Conservation (phyloP, 306 rosid genomes). For the Arachis stenosperma region DNA sequence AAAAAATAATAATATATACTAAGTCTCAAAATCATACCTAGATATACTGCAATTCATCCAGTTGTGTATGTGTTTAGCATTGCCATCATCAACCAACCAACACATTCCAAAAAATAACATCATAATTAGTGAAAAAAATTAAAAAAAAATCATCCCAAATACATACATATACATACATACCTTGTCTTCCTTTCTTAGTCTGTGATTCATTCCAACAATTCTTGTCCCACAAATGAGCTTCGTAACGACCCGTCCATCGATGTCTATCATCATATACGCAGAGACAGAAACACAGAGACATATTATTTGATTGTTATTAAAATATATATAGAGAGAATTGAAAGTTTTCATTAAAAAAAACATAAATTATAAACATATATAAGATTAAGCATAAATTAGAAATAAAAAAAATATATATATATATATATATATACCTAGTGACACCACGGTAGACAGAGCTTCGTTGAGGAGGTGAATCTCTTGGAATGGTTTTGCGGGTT, state of each 20-base stretch:
- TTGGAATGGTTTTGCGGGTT: slow-evolving; percentile 66
- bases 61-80: slow-evolving; percentile 41
- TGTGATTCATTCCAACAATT: slow-evolving; percentile 90
- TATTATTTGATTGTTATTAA: too few relatives aligned
- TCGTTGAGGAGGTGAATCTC: slow-evolving; percentile 77
- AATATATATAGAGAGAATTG: too few relatives aligned
- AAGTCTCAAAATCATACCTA: slow-evolving; percentile 57
- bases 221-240: slow-evolving; percentile 99
- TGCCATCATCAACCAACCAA: slow-evolving; percentile 21
- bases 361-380: too few relatives aligned
- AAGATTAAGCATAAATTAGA: too few relatives aligned
- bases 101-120: neutral
- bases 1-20: too few relatives aligned
- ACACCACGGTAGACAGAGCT: slow-evolving; percentile 87
- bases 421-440: slow-evolving; percentile 55
- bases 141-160: neutral
- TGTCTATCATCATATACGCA: slow-evolving; percentile 51
- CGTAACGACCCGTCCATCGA: slow-evolving; percentile 96
- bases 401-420: too few relatives aligned
- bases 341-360: too few relatives aligned
- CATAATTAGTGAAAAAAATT: slow-evolving; percentile 1
- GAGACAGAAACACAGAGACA: too few relatives aligned
- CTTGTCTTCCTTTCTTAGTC: slow-evolving; percentile 97
- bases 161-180: slow-evolving; percentile 43
- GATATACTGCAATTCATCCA: slow-evolving; percentile 64